Conservation (phyloP, 176 grass and related monocot genomes). For the Cenchrus purpureus region DNA sequence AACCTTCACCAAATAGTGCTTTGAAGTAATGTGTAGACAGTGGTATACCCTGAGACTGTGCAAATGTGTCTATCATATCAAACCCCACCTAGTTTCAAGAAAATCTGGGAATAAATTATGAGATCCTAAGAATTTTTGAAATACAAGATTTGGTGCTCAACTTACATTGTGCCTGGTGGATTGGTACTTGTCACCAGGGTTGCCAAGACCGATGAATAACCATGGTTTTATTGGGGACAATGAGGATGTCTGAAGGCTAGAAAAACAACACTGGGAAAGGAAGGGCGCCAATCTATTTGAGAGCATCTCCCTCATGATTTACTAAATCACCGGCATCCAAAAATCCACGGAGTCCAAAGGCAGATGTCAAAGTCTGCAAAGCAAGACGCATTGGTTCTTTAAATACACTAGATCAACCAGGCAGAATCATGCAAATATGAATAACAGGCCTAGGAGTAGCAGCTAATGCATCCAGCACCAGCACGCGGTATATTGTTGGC, state of each 20-base stretch:
- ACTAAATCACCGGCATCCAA: neutral
- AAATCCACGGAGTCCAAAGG: neutral
- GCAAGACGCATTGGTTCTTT: neutral
- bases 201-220: conserved; percentile 82
- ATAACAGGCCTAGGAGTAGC: neutral
- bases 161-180: conserved; percentile 70
- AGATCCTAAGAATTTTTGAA: neutral
- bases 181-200: conserved; percentile 83
- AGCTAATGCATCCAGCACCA: neutral
- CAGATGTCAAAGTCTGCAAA: neutral
- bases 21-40: conserved; percentile 75
- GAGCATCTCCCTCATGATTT: conserved; percentile 12
- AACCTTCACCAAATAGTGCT: conserved; percentile 84
- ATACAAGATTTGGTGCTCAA: conserved; percentile 13
- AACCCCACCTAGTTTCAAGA: conserved; percentile 71
- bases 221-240: conserved; percentile 51
- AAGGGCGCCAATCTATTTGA: neutral
- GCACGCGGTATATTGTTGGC: neutral
- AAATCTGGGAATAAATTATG: neutral
- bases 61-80: conserved; percentile 90
- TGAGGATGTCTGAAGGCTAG: conserved; percentile 30
- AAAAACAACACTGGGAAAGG: conserved; percentile 9
- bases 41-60: conserved; percentile 68
- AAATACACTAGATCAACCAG: neutral
- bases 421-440: neutral